Conservation (phyloP, 371 early-diverging fungal species). For the Batkoa obscura region DNA sequence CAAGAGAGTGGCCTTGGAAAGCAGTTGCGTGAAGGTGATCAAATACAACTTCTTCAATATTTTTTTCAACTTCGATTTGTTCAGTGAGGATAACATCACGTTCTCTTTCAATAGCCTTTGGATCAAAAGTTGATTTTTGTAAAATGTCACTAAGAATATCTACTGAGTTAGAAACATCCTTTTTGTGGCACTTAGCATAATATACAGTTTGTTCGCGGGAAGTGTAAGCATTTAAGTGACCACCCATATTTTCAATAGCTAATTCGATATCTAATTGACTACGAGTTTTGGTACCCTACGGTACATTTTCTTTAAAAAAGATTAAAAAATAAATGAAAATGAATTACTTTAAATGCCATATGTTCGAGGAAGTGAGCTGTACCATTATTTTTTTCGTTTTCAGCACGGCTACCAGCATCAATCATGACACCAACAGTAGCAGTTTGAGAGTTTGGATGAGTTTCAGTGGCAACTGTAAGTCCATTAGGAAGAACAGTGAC, state of each 20-base stretch:
- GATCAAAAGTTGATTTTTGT: conserved; percentile 67
- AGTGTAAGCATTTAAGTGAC: conserved; percentile 92
- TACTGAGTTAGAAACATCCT: conserved; percentile 71
- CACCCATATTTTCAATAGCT: conserved; percentile 93
- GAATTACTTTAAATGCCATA: conserved; percentile 88
- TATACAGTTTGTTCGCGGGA: conserved; percentile 96
- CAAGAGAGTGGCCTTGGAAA: conserved; percentile 78
- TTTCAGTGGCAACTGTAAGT: conserved; percentile 86
- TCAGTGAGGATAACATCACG: conserved; percentile 89
- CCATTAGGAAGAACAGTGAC: conserved; percentile 80
- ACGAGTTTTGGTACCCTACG: conserved; percentile 58
- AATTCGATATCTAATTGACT: conserved; percentile 79
- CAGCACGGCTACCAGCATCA: conserved; percentile 88
- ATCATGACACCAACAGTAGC: conserved; percentile 98
- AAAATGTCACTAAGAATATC: conserved; percentile 89
- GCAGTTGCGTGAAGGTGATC: conserved; percentile 89
- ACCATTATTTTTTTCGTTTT: conserved; percentile 77
- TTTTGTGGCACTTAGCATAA: conserved; percentile 82
- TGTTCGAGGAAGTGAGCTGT: conserved; percentile 96
- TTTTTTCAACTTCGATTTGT: conserved; percentile 88
- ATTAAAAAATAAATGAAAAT: neutral
- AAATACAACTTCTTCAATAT: conserved; percentile 90
- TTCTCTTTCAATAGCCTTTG: conserved; percentile 77
- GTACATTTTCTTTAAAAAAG: conserved; percentile 11
- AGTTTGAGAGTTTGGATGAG: conserved; percentile 77